Evolutionary conservation across 768 basidiomycete genomes (phyloP), one percentile per base, ranked within the genome.

Genomic region (Suillus decipiens): DNA sequence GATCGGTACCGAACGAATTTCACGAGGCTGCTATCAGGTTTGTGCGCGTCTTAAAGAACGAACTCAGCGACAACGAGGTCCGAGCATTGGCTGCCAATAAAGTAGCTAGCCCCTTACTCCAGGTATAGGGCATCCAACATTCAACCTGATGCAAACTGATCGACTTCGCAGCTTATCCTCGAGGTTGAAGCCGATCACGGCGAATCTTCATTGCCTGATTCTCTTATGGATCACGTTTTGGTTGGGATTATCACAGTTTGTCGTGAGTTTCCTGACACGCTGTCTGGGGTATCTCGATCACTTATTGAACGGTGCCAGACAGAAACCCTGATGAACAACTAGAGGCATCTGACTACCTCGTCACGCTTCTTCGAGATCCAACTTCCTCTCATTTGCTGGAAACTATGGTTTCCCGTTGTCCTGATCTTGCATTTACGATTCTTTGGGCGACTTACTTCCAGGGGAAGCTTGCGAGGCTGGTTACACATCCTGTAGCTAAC

Each of bases 381-480:
- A 93, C 93, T 3, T 90, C 95, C 0, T 96, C 96, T 0, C 94
- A 96, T 70, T 81, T 96, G 2, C 81, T 95, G n/a, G 95, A 98
- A 73, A 86, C 87, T 1, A 79, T 96, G 37, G 84, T 95, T 28
- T 75, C 77, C 6, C 82, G 84, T 57, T 84, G 87, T 19, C 88
- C 93, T 0, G 75, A 80, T 7, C 69, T 76, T 19, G 82, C 88
- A 2, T 95, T 96, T 70, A 71, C 76, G 37, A 69, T 80, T 0
- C 70, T 97, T 6, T 99, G 96, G 96, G 69, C 76, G 3, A 82
- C 83, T 0, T 96, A 97, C 76, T 89, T 99, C 72, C 74, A 77
- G 50, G 87, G 86, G n/a, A 87, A 88, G 65, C 78, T 97, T 42
- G 75, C 82, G 3, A 84, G 89, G 62, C 79, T 97, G 34, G 88